These are phyloP conservation scores for Paecilomyces dactylethromorphus DNA, from an alignment of 2,329 filamentous ascomycete species.

Conservation along the genomic window DNA sequence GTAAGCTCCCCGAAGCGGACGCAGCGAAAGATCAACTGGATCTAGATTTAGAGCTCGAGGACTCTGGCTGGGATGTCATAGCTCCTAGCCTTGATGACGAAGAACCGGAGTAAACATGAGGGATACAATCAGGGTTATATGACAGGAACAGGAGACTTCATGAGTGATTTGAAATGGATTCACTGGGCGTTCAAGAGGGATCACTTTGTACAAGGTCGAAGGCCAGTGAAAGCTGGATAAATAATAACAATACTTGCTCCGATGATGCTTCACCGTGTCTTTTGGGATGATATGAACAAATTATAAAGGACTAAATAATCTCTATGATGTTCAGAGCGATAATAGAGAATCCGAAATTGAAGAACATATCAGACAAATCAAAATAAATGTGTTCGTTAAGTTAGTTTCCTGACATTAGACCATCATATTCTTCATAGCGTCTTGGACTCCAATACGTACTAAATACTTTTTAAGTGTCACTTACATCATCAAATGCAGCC, in stretches of 20 bases:
- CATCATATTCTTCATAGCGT: background rate
- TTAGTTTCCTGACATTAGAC: background rate
- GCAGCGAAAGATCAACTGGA: slow-evolving; percentile 14
- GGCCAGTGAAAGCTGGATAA: too few species aligned
- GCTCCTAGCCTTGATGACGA: slow-evolving; percentile 29
- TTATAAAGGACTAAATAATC: too few species aligned
- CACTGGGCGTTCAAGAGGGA: background rate
- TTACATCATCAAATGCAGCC: too few species aligned
- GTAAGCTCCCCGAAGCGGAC: slow-evolving; percentile 10
- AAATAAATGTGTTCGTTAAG: background rate
- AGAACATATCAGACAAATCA: background rate
- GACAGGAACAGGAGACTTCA: background rate
- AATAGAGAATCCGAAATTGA: background rate
- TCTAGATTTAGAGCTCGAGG: slow-evolving; percentile 20
- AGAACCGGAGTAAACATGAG: slow-evolving; percentile 10
- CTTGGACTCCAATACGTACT: background rate
- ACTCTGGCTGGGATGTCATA: slow-evolving; percentile 31
- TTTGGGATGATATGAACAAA: too few species aligned
- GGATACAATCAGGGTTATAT: slow-evolving; percentile 3
- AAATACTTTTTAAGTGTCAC: background rate
- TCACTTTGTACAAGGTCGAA: background rate
- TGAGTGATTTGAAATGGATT: background rate
- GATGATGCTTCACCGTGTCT: background rate
- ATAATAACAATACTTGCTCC: background rate
- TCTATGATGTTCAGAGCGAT: background rate